These are phyloP conservation scores for Rhynchospora tenuis DNA, from an alignment of 176 grass and related monocot genomes.

Conservation along the genomic window DNA sequence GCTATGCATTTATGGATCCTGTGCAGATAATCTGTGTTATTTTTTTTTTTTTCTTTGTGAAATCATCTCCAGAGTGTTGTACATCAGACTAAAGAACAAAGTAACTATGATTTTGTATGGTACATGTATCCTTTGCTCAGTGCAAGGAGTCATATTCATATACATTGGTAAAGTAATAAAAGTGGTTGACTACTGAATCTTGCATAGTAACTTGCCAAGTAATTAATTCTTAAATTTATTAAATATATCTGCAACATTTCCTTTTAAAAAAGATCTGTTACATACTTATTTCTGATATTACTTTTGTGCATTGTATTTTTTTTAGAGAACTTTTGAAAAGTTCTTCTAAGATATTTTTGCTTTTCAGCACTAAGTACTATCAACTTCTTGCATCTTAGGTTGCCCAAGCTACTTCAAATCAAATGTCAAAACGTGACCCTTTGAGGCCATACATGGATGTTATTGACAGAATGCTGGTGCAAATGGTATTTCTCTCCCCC, in stretches of 20 bases:
- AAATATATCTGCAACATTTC: not conserved
- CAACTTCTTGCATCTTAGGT: conserved; percentile 44
- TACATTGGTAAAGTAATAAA: not conserved
- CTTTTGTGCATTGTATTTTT: not conserved
- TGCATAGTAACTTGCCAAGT: not conserved
- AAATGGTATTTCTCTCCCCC: conserved; percentile 60
- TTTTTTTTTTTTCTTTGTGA: not conserved
- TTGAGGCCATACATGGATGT: conserved; percentile 97
- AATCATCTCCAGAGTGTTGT: not conserved
- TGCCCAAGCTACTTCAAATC: conserved; percentile 97
- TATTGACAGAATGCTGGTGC: conserved; percentile 85
- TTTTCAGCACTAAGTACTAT: not conserved
- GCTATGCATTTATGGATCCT: not conserved
- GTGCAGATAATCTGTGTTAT: not conserved
- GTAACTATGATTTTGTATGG: not conserved
- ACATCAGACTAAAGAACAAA: not conserved
- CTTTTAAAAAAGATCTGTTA: not conserved
- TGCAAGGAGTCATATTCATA: not conserved
- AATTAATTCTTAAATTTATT: not conserved
- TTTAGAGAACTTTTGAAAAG: not conserved
- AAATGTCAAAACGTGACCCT: conserved; percentile 97
- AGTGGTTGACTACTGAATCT: not conserved
- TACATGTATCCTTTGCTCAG: not conserved
- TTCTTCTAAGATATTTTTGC: not conserved
- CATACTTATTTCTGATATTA: not conserved